Evolutionary conservation across 169 alveolate genomes (phyloP).

Genomic region (Miamiensis avidus): DNA sequence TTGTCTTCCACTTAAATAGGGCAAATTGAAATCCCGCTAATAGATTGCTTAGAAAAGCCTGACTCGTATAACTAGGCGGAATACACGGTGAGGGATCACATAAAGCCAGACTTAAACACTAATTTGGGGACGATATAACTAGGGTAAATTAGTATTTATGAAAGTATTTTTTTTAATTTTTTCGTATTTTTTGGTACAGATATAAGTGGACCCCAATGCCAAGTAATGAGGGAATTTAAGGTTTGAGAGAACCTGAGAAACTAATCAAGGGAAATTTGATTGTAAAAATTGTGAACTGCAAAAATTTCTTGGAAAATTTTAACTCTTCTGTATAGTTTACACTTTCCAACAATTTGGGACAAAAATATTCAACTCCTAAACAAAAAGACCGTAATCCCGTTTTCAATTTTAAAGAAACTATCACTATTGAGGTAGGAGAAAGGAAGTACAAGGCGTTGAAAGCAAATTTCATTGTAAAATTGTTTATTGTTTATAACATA

Average conservation of each 20-base stretch:
- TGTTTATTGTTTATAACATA: not conserved
- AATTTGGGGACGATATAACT: not conserved
- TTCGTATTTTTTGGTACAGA: not conserved
- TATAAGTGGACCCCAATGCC: not conserved
- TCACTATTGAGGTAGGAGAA: slow-evolving; percentile 1
- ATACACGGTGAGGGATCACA: not conserved
- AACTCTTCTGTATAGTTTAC: not conserved
- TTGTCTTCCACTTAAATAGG: slow-evolving; percentile 2
- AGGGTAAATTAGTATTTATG: slow-evolving; percentile 1
- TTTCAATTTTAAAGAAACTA: slow-evolving; percentile 19
- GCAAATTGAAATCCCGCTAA: not conserved
- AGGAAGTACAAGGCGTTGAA: not conserved
- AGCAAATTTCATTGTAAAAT: not conserved
- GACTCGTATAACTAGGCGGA: not conserved
- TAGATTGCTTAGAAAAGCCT: not conserved
- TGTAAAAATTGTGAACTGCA: slow-evolving; percentile 6
- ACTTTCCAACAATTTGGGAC: not conserved
- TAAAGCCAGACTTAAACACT: not conserved
- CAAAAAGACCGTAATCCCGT: slow-evolving; percentile 19
- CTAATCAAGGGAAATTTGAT: not conserved
- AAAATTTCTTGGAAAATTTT: not conserved
- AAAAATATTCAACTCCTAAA: not conserved
- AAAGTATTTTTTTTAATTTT: not conserved
- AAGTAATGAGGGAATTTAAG: slow-evolving; percentile 4
- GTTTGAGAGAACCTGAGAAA: slow-evolving; percentile 1